Base-by-base conservation (phyloP, 345 rosid species). In the Arabis hirsuta region DNA sequence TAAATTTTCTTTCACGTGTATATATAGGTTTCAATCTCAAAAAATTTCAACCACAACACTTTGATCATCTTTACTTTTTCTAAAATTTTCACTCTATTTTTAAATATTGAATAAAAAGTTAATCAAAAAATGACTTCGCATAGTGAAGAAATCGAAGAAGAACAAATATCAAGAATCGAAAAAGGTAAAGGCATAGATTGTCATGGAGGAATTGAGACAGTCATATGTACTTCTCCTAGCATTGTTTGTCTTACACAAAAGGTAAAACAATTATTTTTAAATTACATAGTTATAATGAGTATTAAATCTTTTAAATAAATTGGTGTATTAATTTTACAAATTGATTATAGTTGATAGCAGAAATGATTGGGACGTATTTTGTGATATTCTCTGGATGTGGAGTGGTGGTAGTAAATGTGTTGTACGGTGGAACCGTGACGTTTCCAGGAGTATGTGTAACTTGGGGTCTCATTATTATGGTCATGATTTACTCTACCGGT, bases 391-490 rank as follows among this genome's bases (percentile, higher is more conserved):
- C 92, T 0, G 98, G 96, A 0, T 92, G 98, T 71, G 90, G 86
- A 46, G 61, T 86, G 0, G 90, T 90, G 45, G 90, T 80, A 0
- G 88, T 85, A 39, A 82, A 92, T 67, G 85, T 83, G n/a, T 81
- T 83, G 27, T 83, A 90, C 9, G 58, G 54, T 9, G 90, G 91
- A 3, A 69, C 63, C 6, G 74, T 88, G 3, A 74, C 92, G 2
- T 90, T 90, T 65, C 96, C 96, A 0, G 94, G 96, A 1, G 29
- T 86, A 2, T 83, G 83, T 43, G 82, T 85, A 44, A 81, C 84
- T 0, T 90, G 94, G 91, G 92, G 96, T 44, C 78, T 88, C 7
- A 87, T 88, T 54, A 87, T 88, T 3, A 86, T 84, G 90, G 92
- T 88, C 19, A 84, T 92, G 90, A 46, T 88, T 12, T 90, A 88